Evolutionary conservation across 345 rosid species (phyloP), one percentile per base, ranked within the genome.

Genomic region (Eucalyptus sp.): DNA sequence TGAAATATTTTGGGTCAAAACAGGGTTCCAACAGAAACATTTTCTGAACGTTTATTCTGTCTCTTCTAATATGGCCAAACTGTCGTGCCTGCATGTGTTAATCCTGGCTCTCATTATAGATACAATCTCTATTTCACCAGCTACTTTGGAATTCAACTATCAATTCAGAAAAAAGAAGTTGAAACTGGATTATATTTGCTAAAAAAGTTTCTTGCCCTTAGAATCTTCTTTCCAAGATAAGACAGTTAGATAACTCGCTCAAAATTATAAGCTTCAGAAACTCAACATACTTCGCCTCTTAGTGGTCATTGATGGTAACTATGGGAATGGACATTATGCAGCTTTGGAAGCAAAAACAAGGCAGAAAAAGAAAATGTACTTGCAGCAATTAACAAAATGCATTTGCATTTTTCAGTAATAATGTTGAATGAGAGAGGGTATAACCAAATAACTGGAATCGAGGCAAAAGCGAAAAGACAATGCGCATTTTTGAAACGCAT

Each of bases 401-500:
- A 20, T 76, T 76, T 37, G 48, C 83, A 37, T 20, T 10, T 37
- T 76, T 76, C 48, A 37, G 48, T 10, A 76, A 76, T 76, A 76
- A 76, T 22, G 27, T 18, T 20, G 48, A 76, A 37, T 37, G 27
- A 1, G 13, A 41, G 76, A 64, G 4, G 83, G 83, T 50, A 86
- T 76, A 76, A 43, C 24, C 83, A 76, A 41, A 20, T n/a, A 58
- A 87, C 27, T 64, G 58, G 46, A 54, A 87, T 87, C 16, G 1
- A 71, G 76, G 54, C 46, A 83, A 89, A 71, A 86, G 64, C 37
- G 22, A 87, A 80, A 51, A 84, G 68, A 87, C 89, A 89, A 84
- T 66, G 81, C 31, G 17, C n/a, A 31, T 87, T 88, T 50, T 48
- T 56, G 58, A 80, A 62, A 85, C 56, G 89, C 97, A 68, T 95